Evolutionary conservation across 208 protist species (phyloP), one percentile per base, ranked within the genome.

Genomic region (Acanthamoeba castellanii): DNA sequence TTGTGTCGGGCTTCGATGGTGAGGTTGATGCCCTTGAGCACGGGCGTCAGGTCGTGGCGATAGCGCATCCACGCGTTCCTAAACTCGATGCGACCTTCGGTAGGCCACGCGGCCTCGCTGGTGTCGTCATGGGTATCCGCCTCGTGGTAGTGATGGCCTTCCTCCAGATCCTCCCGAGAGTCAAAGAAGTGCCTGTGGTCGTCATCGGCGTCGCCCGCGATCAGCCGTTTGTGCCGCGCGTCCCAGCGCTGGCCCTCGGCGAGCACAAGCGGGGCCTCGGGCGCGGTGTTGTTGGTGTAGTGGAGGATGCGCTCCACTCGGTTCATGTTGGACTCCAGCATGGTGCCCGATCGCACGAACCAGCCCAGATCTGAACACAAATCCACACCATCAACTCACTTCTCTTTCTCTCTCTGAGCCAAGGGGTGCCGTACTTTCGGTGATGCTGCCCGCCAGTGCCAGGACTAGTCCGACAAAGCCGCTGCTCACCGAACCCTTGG

Each of bases 251-350:
- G 72, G 0, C 34, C 72, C 72, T 22, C 52, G 42, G 78, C 25
- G 11, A 87, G 78, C 25, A 87, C 78, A 2, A 87, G 78, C 18
- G 78, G 78, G 20, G 78, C 78, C 30, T 87, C 78, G 16, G 78
- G 30, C 45, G 47, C 32, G 5, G 78, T 87, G 78, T 30, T 27
- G 27, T 30, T 27, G 27, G 78, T 87, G 50, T 87, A 87, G 47
- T 87, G 50, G 9, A 87, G 78, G 14, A 87, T 87, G 27, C 78
- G 78, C 45, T 87, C 78, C 45, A 87, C 78, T 22, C 78, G 37
- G 78, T 87, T 87, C 78, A 87, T 87, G 78, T 87, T 87, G 20
- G 78, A 87, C 57, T 87, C 78, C 27, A 87, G n/a, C 78, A 87
- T 59, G 18, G 78, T 87, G 45, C 20, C 78, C 45, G 78, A 13